Evolutionary conservation across 2,329 filamentous ascomycete genomes (phyloP), one percentile per base, ranked within the genome.

Genomic region (Plectosphaerella plurivora): DNA sequence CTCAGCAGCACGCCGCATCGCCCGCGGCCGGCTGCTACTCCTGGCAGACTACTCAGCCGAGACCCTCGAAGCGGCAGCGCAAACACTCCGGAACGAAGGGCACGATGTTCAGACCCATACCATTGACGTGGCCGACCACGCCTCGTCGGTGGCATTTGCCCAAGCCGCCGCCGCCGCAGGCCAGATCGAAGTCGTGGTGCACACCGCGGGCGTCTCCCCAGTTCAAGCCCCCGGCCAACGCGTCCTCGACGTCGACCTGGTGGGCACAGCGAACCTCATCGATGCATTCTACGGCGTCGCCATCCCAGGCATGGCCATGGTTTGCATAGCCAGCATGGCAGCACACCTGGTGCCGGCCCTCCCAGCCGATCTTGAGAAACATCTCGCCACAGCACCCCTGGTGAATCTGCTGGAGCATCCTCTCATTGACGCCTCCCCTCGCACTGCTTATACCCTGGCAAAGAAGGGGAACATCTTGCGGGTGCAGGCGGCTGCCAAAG

Each of bases 381-480:
- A 52, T n/a, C 28, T 54, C n/a, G 50, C 53, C 4, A 52, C 53
- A 12, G 53, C 50, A 7, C 36, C 47, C 10, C 10, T 6, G 7
- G 8, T 39, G 9, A 16, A 33, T 1, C 50, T 54, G 2, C 36
- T 54, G 22, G 33, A 14, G 12, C 50, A 50, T 25, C 18, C 25
- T 15, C 16, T 42, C 5, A 20, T 54, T 7, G n/a, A 54, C 15
- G 35, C 37, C 4, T 47, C 49, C 24, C 41, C 35, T 12, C 42
- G 46, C 11, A 12, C 22, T 2, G 50, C 53, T 4, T 49, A 54
- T 15, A 10, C 20, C 14, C 12, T 54, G 9, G 49, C 47, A 2
- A 54, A 52, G 51, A 28, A 35, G 14, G 47, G 53, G 16, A 49
- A 44, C 20, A 52, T 52, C 12, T 12, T 54, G 8, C 46, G 47